Evolutionary conservation across 2,329 filamentous ascomycete species (phyloP).

Genomic region (Claviceps sp.): DNA sequence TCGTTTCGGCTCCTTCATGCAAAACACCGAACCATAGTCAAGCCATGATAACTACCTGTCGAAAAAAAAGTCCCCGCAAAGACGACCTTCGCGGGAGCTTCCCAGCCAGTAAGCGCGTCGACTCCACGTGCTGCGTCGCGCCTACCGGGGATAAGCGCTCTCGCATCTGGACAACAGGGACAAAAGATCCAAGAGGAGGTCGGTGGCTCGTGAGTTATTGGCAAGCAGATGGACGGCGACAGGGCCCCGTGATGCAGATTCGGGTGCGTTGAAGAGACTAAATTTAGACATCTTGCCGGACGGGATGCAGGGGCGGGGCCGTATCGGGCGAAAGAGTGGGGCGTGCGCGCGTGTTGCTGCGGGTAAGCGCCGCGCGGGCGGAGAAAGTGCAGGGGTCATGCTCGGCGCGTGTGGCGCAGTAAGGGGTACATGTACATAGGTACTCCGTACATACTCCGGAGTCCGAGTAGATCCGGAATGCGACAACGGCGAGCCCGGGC

Average conservation of each 20-base stretch:
- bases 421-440: too few relatives aligned
- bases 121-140: too few relatives aligned
- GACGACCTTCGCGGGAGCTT: neutral
- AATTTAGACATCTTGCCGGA: neutral
- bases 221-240: neutral
- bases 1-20: too few relatives aligned
- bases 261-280: neutral
- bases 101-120: neutral
- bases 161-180: neutral
- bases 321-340: neutral
- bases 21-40: neutral
- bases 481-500: too few relatives aligned
- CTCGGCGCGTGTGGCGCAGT: too few relatives aligned
- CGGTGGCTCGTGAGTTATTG: too few relatives aligned
- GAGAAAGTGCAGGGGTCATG: neutral
- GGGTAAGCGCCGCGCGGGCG: conserved; percentile 1
- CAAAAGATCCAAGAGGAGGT: too few relatives aligned
- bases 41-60: neutral
- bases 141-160: neutral
- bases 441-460: too few relatives aligned
- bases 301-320: too few relatives aligned
- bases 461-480: too few relatives aligned
- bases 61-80: neutral
- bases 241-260: neutral
- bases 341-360: neutral